Conservation (phyloP, 495 filamentous ascomycete genomes). For the Margaritispora aquatica region DNA sequence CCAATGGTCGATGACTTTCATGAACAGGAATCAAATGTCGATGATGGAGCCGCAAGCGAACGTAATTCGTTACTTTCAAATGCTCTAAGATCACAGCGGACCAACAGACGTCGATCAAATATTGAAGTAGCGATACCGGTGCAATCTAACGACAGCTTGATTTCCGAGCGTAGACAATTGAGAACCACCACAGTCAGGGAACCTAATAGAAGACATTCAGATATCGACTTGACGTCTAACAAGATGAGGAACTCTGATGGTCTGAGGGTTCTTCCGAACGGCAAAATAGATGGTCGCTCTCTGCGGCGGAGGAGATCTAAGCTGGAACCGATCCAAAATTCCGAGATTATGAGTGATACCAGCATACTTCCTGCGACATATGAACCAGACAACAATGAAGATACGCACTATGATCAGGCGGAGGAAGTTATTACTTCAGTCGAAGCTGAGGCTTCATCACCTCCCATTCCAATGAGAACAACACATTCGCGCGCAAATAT, state of each 20-base stretch:
- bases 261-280: neutral
- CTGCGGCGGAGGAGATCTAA: neutral
- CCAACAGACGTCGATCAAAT: neutral
- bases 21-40: no score
- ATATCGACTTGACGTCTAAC: neutral
- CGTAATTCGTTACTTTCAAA: neutral
- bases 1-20: neutral
- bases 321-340: neutral
- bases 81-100: neutral
- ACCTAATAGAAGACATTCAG: neutral
- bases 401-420: neutral
- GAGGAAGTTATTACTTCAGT: neutral
- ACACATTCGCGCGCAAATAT: neutral
- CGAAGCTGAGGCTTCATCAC: neutral
- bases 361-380: no score
- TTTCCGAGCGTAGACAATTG: neutral
- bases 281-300: neutral
- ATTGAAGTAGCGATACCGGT: neutral
- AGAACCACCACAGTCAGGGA: neutral
- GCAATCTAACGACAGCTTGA: neutral
- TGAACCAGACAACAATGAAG: no score
- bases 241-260: neutral
- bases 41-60: neutral
- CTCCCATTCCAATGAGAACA: neutral
- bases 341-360: no score